Base-by-base conservation (phyloP, 1,139 yeast genomes). In the Suhomyces ambrosiae region DNA sequence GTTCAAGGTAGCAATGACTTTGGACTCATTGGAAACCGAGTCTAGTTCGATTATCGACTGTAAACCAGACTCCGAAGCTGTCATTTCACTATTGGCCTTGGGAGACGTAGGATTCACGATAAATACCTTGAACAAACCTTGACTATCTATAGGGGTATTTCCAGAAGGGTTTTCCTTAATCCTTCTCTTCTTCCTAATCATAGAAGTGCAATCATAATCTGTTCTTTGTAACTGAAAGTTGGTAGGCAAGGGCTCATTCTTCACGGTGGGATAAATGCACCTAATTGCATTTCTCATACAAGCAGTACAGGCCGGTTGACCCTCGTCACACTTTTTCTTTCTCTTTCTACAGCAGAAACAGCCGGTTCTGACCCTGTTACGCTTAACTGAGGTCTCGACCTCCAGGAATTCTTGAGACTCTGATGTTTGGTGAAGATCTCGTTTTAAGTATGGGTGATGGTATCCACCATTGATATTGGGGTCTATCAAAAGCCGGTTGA, bases 291-390 rank as follows among this genome's bases (percentile, higher is more conserved):
- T 71, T 12, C 69, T 48, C 13, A 58, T 42, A 46, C 75, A 70
- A 1, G 68, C 71, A 2, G 58, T 49, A 38, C 77, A 71, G 1
- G 52, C 46, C 1, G 75, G 75, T 15, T 47, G 58, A 8, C 40
- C 38, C 47, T 73, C 79, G 47, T 73, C 73, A 50, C 79, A 74
- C 54, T 73, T 74, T 65, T 73, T 73, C 62, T 71, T 72, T 38
- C 78, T 58, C 40, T 63, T 64, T 23, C 79, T 59, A 44, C 79
- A 72, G 14, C 74, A 66, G 43, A 71, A 62, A 40, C 78, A 72
- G 5, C 77, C 78, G 0, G 68, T 58, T 44, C 63, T 61, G 2
- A 75, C 61, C 35, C 75, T 53, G 54, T 40, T 48, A 44, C 23
- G 52, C 40, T 36, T 39, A 31, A n/a, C 12, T 9, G 27, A 13